These are phyloP conservation scores for Odontarrhena argentea DNA, from an alignment of 345 rosid species.

Conservation along the genomic window DNA sequence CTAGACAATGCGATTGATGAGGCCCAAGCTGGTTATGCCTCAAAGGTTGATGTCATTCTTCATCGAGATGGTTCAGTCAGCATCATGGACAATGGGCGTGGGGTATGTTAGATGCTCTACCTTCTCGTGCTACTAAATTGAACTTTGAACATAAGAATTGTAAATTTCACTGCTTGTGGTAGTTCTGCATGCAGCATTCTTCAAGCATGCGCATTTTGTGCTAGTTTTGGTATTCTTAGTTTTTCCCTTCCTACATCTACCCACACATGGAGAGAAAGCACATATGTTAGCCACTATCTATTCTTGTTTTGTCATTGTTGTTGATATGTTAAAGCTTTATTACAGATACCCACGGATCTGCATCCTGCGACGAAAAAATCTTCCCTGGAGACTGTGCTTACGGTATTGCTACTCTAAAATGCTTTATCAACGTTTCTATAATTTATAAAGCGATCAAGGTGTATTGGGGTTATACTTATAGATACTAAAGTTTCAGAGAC, in stretches of 20 bases:
- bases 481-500: background rate
- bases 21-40: slow-evolving; percentile 97
- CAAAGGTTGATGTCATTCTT: slow-evolving; percentile 66
- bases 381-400: slow-evolving; percentile 92
- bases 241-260: slow-evolving; percentile 8
- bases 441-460: too few relatives aligned
- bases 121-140: slow-evolving; percentile 15
- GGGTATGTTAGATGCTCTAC: slow-evolving; percentile 60
- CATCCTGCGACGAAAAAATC: slow-evolving; percentile 95
- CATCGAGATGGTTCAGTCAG: slow-evolving; percentile 82
- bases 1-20: slow-evolving; percentile 97
- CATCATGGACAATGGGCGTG: slow-evolving; percentile 91
- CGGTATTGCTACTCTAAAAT: slow-evolving; percentile 56
- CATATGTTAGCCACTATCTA: background rate
- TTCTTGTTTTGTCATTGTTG: slow-evolving; percentile 3
- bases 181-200: slow-evolving; percentile 3
- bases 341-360: slow-evolving; percentile 96
- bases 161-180: background rate
- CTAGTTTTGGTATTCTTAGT: slow-evolving; percentile 3
- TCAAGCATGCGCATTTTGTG: background rate
- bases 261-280: background rate
- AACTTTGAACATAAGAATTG: slow-evolving; percentile 2
- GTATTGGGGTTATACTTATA: background rate
- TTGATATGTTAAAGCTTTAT: slow-evolving; percentile 31
- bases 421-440: too few relatives aligned